phyloP scores from a whole-genome alignment of 768 basidiomycete species.

The Mrakia blollopis region DNA sequence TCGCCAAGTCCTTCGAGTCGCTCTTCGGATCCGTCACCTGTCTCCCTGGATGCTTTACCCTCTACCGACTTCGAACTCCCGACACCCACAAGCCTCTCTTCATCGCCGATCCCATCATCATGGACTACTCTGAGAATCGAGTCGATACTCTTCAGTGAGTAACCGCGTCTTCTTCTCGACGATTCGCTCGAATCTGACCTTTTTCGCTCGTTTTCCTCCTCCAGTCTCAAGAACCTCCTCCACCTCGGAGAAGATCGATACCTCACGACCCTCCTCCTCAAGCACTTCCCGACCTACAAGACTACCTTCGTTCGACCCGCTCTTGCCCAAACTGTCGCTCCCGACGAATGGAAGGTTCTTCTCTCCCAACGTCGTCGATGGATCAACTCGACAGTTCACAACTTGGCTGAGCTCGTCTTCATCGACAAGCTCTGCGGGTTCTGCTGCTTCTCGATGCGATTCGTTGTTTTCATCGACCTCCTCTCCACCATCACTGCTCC shows the following conservation, averaged over 20 bases:
- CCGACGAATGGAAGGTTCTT: conserved; percentile 89
- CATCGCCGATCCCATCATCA: conserved; percentile 81
- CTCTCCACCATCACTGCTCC: conserved; percentile 79
- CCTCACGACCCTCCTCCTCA: conserved; percentile 87
- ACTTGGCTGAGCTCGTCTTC: conserved; percentile 86
- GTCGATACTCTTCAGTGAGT: conserved; percentile 80
- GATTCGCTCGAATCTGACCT: neutral
- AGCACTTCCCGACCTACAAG: conserved; percentile 90
- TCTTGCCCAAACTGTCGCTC: conserved; percentile 88
- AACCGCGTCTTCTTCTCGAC: too few relatives aligned
- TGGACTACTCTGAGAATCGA: conserved; percentile 91
- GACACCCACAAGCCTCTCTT: conserved; percentile 94
- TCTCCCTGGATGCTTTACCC: conserved; percentile 96
- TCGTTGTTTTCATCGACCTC: conserved; percentile 94
- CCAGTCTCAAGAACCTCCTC: conserved; percentile 84
- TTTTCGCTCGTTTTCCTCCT: neutral
- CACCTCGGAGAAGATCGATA: conserved; percentile 99
- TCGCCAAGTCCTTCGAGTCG: conserved; percentile 96
- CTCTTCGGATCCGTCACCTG: conserved; percentile 97
- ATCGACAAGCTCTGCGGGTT: conserved; percentile 65
- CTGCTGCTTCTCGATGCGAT: conserved; percentile 99
- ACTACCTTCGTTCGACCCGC: conserved; percentile 94
- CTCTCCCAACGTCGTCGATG: conserved; percentile 96
- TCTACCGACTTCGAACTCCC: conserved; percentile 88
- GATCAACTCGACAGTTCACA: conserved; percentile 99